Percentiles rank a stretch among this genome's conserved stretches.
Evolutionary conservation across 495 filamentous ascomycete genomes (phyloP).

Genomic region (Clavariopsis aquatica): DNA sequence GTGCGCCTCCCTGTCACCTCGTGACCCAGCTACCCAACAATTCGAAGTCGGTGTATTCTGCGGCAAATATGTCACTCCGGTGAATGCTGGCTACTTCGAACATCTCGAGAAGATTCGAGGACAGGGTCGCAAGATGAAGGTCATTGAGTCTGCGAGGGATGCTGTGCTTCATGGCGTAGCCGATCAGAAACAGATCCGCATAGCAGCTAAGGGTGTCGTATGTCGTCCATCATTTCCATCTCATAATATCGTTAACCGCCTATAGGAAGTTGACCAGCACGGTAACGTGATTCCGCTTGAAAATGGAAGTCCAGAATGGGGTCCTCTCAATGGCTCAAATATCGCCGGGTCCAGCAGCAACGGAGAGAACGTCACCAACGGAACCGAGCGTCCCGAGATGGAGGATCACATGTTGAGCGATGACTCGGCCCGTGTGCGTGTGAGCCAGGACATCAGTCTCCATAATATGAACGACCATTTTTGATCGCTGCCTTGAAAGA

Average conservation of each 20-base stretch:
- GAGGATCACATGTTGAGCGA: constrained; percentile 10
- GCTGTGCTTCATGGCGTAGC: constrained; percentile 68
- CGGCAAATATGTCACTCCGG: constrained; percentile 83
- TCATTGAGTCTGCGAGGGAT: constrained; percentile 66
- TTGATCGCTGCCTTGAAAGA: background rate
- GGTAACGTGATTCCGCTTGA: constrained; percentile 57
- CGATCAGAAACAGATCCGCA: constrained; percentile 60
- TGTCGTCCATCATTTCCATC: background rate
- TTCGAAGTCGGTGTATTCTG: constrained; percentile 99
- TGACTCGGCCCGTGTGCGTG: background rate
- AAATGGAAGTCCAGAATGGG: constrained; percentile 33
- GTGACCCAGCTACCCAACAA: constrained; percentile 54
- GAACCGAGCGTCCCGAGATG: background rate
- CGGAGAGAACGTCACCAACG: background rate
- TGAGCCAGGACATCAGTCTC: constrained; percentile 44
- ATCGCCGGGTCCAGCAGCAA: constrained; percentile 14
- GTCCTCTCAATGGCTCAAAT: constrained; percentile 22
- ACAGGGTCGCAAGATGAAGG: constrained; percentile 70
- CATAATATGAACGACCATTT: constrained; percentile 45
- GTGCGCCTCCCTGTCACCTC: constrained; percentile 69
- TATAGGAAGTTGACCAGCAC: constrained; percentile 52
- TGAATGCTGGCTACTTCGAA: constrained; percentile 81
- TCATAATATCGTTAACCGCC: background rate
- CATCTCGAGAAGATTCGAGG: constrained; percentile 77
- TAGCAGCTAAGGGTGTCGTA: constrained; percentile 62